These are phyloP conservation scores for Suillus brevipes DNA, from an alignment of 768 basidiomycete genomes.

Conservation along the genomic window DNA sequence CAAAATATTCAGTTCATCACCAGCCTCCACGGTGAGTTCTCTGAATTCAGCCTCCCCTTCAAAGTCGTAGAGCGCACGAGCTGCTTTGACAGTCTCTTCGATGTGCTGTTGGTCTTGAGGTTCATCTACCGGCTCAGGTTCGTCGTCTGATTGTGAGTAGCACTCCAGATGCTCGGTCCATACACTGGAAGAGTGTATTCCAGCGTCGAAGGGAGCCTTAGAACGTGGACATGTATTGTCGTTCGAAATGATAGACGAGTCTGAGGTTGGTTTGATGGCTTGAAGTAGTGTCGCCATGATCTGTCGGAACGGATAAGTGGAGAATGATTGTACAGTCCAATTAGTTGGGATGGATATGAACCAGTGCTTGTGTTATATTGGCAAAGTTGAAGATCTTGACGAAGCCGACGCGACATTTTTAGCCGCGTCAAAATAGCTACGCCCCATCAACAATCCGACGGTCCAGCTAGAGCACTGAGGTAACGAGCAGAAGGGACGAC, in stretches of 20 bases:
- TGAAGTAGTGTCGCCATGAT: constrained; percentile 37
- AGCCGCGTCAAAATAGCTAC: too few relatives aligned
- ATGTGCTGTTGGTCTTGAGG: constrained; percentile 21
- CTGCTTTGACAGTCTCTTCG: constrained; percentile 32
- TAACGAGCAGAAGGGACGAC: too few relatives aligned
- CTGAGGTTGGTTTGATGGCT: constrained; percentile 27
- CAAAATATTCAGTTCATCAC: constrained; percentile 69
- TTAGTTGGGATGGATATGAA: background rate
- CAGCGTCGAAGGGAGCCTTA: constrained; percentile 62
- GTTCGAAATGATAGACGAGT: constrained; percentile 12
- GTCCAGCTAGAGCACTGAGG: too few relatives aligned
- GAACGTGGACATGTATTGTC: constrained; percentile 30
- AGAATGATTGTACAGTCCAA: background rate
- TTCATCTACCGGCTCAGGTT: constrained; percentile 39
- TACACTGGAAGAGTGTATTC: constrained; percentile 74
- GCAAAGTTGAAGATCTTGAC: too few relatives aligned
- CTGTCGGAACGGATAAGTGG: background rate
- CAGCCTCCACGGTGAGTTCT: constrained; percentile 67
- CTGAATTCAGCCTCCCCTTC: constrained; percentile 74
- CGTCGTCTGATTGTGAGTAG: constrained; percentile 51
- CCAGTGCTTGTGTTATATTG: background rate
- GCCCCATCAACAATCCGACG: too few relatives aligned
- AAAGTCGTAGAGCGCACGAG: constrained; percentile 72
- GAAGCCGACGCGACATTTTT: too few relatives aligned
- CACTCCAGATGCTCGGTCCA: constrained; percentile 67